phyloP scores from a whole-genome alignment of 2,329 filamentous ascomycete genomes.

The Cordyceps farinosa region DNA sequence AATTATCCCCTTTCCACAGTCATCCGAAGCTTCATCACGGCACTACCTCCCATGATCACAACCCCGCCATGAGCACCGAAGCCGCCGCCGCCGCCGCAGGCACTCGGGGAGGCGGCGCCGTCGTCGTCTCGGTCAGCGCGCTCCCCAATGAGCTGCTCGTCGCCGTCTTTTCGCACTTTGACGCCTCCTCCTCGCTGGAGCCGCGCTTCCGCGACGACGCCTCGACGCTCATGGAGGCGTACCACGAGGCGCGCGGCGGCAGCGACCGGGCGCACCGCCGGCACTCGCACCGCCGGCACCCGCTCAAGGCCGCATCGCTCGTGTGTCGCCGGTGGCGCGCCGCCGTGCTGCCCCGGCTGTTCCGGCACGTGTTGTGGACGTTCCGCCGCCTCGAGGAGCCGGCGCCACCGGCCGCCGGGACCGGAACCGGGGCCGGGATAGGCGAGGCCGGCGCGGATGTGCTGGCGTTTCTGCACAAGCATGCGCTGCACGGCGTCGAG shows the following conservation, averaged over 20 bases:
- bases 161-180: slow-evolving; percentile 54
- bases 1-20: background rate
- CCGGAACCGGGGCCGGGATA: no score
- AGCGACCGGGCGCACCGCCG: background rate
- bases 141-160: slow-evolving; percentile 61
- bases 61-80: slow-evolving; percentile 1
- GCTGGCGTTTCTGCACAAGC: slow-evolving; percentile 37
- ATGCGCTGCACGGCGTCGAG: slow-evolving; percentile 37
- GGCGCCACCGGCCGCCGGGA: no score
- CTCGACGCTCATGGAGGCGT: slow-evolving; percentile 43
- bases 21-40: no score
- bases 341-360: slow-evolving; percentile 52
- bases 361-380: slow-evolving; percentile 49
- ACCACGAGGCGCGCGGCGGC: slow-evolving; percentile 30
- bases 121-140: slow-evolving; percentile 24
- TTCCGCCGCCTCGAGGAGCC: slow-evolving; percentile 31
- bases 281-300: background rate
- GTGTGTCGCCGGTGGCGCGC: slow-evolving; percentile 53
- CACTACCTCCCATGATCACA: background rate
- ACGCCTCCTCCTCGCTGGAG: slow-evolving; percentile 46
- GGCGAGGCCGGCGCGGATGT: slow-evolving; percentile 19
- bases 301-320: slow-evolving; percentile 55
- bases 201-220: slow-evolving; percentile 43
- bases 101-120: background rate
- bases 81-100: background rate